Conservation (phyloP, 1,284 basidiomycete species). For the Gomphus bonarii region DNA sequence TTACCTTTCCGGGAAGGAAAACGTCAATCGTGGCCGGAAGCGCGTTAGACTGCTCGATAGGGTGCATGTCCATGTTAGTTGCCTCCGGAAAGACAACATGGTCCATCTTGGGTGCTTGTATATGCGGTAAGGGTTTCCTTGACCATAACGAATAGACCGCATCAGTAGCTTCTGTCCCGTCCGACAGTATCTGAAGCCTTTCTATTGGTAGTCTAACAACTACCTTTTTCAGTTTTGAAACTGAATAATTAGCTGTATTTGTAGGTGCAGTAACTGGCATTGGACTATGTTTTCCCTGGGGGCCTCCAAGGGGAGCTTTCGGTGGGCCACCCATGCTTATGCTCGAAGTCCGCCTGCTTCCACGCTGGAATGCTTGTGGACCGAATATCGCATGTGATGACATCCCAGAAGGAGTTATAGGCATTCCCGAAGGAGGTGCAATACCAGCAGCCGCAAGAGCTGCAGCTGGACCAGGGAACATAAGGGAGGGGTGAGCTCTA, state of each 20-base stretch:
- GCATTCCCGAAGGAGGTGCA: conserved; percentile 41
- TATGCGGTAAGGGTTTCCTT: conserved; percentile 40
- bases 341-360: conserved; percentile 52
- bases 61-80: conserved; percentile 44
- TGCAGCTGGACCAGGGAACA: conserved; percentile 23
- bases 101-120: conserved; percentile 26
- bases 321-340: conserved; percentile 66
- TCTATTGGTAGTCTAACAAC: conserved; percentile 64
- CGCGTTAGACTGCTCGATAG: conserved; percentile 44
- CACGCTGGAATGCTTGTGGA: conserved; percentile 30
- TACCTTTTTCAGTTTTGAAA: conserved; percentile 53
- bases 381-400: conserved; percentile 40
- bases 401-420: conserved; percentile 53
- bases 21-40: conserved; percentile 64
- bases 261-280: conserved; percentile 30
- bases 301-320: conserved; percentile 70
- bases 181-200: conserved; percentile 25
- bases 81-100: conserved; percentile 35
- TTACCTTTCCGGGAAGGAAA: conserved; percentile 71
- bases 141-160: conserved; percentile 39
- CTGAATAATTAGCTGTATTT: conserved; percentile 12
- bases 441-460: conserved; percentile 49
- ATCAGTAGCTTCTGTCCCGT: not conserved
- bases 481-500: conserved; percentile 43
- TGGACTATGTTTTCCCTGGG: conserved; percentile 61